A percentile compares a stretch with the other conserved stretches of the same genome.
These are phyloP conservation scores for Balansia obtecta DNA, from an alignment of 2,329 filamentous ascomycete species.

Conservation along the genomic window DNA sequence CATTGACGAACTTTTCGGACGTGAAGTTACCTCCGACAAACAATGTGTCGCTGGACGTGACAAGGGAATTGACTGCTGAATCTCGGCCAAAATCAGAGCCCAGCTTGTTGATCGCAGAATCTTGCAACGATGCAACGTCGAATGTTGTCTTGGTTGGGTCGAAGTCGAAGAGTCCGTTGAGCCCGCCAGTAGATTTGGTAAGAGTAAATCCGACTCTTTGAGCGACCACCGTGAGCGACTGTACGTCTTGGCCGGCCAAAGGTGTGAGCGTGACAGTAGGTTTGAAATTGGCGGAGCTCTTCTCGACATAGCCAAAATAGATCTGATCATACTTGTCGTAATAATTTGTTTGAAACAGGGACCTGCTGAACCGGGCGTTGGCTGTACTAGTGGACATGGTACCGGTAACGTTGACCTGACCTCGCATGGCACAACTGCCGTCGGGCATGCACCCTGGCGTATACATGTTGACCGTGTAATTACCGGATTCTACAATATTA, in stretches of 20 bases:
- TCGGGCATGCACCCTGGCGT: conserved; percentile 85
- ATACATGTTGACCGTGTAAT: conserved; percentile 83
- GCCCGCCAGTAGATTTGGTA: conserved; percentile 59
- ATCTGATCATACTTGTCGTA: conserved; percentile 95
- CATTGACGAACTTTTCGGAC: conserved; percentile 54
- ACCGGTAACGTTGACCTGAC: conserved; percentile 70
- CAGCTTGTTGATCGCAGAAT: conserved; percentile 65
- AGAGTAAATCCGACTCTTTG: conserved; percentile 72
- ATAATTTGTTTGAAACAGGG: conserved; percentile 81
- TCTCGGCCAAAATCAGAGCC: conserved; percentile 54
- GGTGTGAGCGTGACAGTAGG: conserved; percentile 71
- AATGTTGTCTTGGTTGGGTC: conserved; percentile 46
- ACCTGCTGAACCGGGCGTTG: conserved; percentile 39
- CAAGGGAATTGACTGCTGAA: conserved; percentile 61
- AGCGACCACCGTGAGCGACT: conserved; percentile 68
- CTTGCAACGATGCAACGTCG: conserved; percentile 49
- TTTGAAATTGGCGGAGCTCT: conserved; percentile 57
- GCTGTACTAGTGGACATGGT: conserved; percentile 43
- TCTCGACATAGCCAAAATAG: conserved; percentile 75
- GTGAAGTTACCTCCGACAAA: conserved; percentile 83
- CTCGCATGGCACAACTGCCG: conserved; percentile 61
- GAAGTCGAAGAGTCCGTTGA: conserved; percentile 88
- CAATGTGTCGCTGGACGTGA: conserved; percentile 47
- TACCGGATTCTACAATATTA: conserved; percentile 76
- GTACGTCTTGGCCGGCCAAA: conserved; percentile 45